Evolutionary conservation across 441 rosid genomes (phyloP).

Genomic region (Flueggea neowawraea): DNA sequence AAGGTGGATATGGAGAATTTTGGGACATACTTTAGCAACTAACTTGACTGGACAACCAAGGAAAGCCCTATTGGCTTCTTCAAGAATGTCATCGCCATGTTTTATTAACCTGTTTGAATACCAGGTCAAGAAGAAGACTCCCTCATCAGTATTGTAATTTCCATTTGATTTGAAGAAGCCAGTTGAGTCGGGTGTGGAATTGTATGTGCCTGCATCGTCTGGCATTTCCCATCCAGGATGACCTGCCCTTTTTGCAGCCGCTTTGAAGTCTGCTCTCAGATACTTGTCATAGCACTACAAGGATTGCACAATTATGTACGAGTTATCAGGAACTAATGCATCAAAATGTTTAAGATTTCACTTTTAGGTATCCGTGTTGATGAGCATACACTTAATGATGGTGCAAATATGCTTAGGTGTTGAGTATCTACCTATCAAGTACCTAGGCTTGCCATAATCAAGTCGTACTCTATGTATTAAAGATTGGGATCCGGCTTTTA

Average conservation of each 20-base stretch:
- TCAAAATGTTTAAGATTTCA: too few relatives aligned
- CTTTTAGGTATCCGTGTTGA: too few relatives aligned
- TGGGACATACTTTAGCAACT: slow-evolving; percentile 58
- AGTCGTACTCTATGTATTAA: too few relatives aligned
- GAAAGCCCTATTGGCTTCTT: slow-evolving; percentile 68
- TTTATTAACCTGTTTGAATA: slow-evolving; percentile 60
- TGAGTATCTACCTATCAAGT: too few relatives aligned
- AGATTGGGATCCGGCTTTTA: too few relatives aligned
- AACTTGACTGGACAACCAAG: slow-evolving; percentile 69
- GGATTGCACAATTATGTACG: too few relatives aligned
- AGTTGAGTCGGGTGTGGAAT: slow-evolving; percentile 53
- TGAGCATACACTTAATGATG: too few relatives aligned
- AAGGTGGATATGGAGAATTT: background rate
- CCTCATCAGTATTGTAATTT: slow-evolving; percentile 54
- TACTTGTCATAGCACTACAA: slow-evolving; percentile 40
- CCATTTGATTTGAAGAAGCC: slow-evolving; percentile 54
- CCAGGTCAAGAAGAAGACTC: slow-evolving; percentile 80
- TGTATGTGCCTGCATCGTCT: slow-evolving; percentile 61
- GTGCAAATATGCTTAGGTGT: too few relatives aligned
- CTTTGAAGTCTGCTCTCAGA: slow-evolving; percentile 56
- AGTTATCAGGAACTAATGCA: too few relatives aligned
- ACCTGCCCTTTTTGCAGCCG: slow-evolving; percentile 49
- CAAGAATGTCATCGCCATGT: slow-evolving; percentile 77
- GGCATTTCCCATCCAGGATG: slow-evolving; percentile 82
- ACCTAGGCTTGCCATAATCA: too few relatives aligned